phyloP scores from a whole-genome alignment of 2,329 filamentous ascomycete species.

The Fusarium illudens region DNA sequence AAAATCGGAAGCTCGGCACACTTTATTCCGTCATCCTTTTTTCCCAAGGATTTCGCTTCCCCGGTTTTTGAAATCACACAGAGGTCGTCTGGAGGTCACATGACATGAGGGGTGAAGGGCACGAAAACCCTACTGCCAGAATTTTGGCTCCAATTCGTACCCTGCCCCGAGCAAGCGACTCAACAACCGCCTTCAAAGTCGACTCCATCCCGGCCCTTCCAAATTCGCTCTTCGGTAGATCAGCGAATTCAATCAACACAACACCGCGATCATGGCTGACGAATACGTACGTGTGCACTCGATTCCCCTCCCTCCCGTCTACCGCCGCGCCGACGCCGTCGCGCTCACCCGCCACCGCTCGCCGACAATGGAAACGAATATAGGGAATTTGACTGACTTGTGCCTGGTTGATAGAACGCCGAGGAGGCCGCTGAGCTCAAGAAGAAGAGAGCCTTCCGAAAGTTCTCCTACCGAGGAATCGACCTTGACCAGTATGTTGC shows the following conservation, averaged over 20 bases:
- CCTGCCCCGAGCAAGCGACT: slow-evolving; percentile 36
- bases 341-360: slow-evolving; percentile 6
- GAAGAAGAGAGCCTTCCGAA: slow-evolving; percentile 99
- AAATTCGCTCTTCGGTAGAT: slow-evolving; percentile 56
- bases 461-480: slow-evolving; percentile 99
- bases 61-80: slow-evolving; percentile 5
- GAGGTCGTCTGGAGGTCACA: slow-evolving; percentile 36
- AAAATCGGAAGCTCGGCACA: slow-evolving; percentile 14
- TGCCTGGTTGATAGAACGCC: slow-evolving; percentile 73
- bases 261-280: slow-evolving; percentile 80
- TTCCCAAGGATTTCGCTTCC: not conserved
- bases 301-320: slow-evolving; percentile 7
- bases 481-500: slow-evolving; percentile 95
- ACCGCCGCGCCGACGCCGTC: slow-evolving; percentile 19
- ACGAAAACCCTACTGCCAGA: slow-evolving; percentile 52
- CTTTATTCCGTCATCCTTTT: slow-evolving; percentile 5
- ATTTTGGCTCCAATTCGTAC: slow-evolving; percentile 46
- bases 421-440: slow-evolving; percentile 99
- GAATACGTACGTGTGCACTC: slow-evolving; percentile 77
- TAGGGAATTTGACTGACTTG: slow-evolving; percentile 43
- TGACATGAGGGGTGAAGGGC: slow-evolving; percentile 50
- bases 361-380: slow-evolving; percentile 2
- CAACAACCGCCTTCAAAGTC: slow-evolving; percentile 41
- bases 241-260: slow-evolving; percentile 55
- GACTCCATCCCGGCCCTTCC: slow-evolving; percentile 50